Evolutionary conservation across 768 basidiomycete genomes (phyloP).

Genomic region (Strobilomyces confusus): DNA sequence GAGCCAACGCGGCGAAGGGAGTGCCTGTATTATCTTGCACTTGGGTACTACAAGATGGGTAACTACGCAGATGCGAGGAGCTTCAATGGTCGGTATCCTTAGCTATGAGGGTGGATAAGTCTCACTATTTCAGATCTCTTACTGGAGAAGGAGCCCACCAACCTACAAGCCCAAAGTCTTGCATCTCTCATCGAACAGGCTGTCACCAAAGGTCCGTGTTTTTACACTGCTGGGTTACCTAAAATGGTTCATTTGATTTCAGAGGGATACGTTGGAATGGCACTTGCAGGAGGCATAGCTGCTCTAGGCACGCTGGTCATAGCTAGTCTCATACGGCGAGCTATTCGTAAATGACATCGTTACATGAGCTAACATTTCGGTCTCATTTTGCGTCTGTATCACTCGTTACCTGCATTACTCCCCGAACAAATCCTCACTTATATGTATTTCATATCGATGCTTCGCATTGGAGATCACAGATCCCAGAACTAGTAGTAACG

Average conservation of each 20-base stretch:
- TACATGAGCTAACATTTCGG: conserved; percentile 11
- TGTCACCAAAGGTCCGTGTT: conserved; percentile 66
- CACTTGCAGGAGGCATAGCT: conserved; percentile 85
- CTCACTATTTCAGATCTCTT: conserved; percentile 57
- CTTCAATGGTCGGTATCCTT: conserved; percentile 73
- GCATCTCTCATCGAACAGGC: conserved; percentile 81
- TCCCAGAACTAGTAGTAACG: conserved; percentile 4
- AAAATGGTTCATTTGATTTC: conserved; percentile 5
- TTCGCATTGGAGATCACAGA: conserved; percentile 9
- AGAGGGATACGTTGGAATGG: conserved; percentile 99
- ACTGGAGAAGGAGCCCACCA: conserved; percentile 87
- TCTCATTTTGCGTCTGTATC: conserved; percentile 16
- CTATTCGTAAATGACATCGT: conserved; percentile 42
- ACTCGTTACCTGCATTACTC: conserved; percentile 12
- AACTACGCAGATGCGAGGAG: conserved; percentile 90
- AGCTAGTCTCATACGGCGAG: conserved; percentile 82
- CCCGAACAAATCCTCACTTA: conserved; percentile 21
- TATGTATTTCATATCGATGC: conserved; percentile 20
- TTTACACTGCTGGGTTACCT: neutral
- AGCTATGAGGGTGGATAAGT: neutral
- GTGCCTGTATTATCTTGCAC: conserved; percentile 93
- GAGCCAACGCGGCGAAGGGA: conserved; percentile 87
- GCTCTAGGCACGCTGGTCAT: conserved; percentile 75
- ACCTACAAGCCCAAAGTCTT: conserved; percentile 89
- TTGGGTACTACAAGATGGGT: conserved; percentile 95